A percentile compares a stretch with the other conserved stretches of the same genome.
These are phyloP conservation scores for Pleodorina starrii DNA, from an alignment of 139 green algal species.

Conservation along the genomic window DNA sequence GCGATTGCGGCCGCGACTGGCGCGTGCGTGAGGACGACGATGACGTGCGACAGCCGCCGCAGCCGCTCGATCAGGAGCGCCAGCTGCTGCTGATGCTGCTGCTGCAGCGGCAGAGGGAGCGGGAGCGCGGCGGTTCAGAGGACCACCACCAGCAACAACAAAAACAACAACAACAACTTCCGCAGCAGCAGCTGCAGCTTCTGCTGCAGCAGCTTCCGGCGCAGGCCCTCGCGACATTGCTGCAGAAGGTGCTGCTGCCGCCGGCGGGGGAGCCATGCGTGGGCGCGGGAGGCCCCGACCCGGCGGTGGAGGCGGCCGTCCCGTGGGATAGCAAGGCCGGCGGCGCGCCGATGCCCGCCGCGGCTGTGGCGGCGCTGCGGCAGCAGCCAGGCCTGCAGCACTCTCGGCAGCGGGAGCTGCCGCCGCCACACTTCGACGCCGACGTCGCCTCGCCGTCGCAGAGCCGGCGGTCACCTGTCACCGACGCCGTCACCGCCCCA, in stretches of 20 bases:
- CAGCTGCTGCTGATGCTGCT: constrained; percentile 1
- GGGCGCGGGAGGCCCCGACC: too few relatives aligned
- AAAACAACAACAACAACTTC: too few relatives aligned
- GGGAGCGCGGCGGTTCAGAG: not conserved
- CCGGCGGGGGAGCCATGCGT: not conserved
- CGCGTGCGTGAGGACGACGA: not conserved
- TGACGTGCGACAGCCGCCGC: not conserved
- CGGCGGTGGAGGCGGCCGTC: not conserved
- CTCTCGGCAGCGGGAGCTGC: not conserved
- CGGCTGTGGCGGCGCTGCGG: not conserved
- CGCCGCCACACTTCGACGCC: not conserved
- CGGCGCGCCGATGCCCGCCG: not conserved
- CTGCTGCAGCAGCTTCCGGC: not conserved
- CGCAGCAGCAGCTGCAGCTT: not conserved
- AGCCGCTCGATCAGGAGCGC: not conserved
- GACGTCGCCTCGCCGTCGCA: too few relatives aligned
- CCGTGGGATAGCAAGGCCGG: not conserved
- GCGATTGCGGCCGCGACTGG: not conserved
- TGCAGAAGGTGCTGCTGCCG: not conserved
- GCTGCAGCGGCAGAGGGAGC: not conserved
- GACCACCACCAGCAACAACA: too few relatives aligned
- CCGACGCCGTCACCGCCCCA: too few relatives aligned
- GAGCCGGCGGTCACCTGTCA: too few relatives aligned
- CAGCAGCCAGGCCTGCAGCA: not conserved
- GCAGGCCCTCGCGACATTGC: not conserved